These are phyloP conservation scores for Auricularia heimuer DNA, from an alignment of 768 basidiomycete genomes.

Conservation along the genomic window DNA sequence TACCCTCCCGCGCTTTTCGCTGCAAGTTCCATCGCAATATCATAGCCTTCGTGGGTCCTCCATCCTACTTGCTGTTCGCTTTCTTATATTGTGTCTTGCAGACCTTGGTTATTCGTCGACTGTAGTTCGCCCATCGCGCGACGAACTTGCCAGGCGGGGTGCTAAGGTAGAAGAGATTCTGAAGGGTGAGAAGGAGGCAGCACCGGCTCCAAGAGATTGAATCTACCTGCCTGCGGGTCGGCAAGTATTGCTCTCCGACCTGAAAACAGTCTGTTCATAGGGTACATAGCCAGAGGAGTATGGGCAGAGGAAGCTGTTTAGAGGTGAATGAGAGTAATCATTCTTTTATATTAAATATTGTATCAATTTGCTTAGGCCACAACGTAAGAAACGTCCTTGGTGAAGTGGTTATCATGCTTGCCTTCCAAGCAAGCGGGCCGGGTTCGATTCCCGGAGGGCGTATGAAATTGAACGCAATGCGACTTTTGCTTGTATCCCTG, in stretches of 20 bases:
- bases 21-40: slow-evolving; percentile 59
- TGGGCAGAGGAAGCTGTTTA: no score
- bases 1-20: slow-evolving; percentile 38
- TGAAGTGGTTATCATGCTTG: slow-evolving; percentile 92
- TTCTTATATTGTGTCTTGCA: no score
- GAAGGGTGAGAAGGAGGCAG: slow-evolving; percentile 56
- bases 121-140: no score
- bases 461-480: no score
- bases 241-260: no score
- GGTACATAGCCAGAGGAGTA: no score
- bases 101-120: no score
- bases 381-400: slow-evolving; percentile 27
- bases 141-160: slow-evolving; percentile 22
- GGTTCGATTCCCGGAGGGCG: no score
- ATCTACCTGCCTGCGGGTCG: not conserved
- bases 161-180: slow-evolving; percentile 51
- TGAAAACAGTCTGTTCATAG: no score
- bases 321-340: no score
- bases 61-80: not conserved
- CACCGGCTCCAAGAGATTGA: slow-evolving; percentile 40
- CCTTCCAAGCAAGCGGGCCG: slow-evolving; percentile 53
- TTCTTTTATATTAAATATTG: no score
- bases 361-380: no score
- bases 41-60: slow-evolving; percentile 47
- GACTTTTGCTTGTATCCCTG: not conserved